Percentiles rank a stretch among this genome's conserved stretches.
phyloP scores from a whole-genome alignment of 805 yeast genomes.

The Candida berthetii region DNA sequence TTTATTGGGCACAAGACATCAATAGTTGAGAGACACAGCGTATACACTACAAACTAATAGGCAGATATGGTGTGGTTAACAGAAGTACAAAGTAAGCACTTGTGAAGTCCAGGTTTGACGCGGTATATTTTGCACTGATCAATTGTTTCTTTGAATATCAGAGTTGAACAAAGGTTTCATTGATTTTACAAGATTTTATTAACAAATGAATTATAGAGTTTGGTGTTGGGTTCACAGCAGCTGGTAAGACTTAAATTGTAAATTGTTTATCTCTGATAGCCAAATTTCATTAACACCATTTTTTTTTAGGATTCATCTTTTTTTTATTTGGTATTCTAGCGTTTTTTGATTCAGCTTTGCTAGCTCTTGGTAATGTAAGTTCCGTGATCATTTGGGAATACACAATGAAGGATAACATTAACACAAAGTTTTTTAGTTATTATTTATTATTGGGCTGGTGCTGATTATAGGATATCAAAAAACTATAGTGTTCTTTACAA shows the following conservation, averaged over 20 bases:
- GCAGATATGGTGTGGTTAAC: slow-evolving; percentile 54
- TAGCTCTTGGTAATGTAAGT: slow-evolving; percentile 83
- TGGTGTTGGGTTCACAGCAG: slow-evolving; percentile 90
- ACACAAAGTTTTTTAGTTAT: slow-evolving; percentile 7
- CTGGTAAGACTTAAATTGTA: slow-evolving; percentile 31
- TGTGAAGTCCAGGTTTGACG: no score
- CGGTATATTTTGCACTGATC: no score
- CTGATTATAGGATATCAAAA: slow-evolving; percentile 85
- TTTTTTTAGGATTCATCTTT: slow-evolving; percentile 47
- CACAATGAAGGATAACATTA: neutral
- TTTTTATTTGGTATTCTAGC: slow-evolving; percentile 79
- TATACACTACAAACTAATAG: neutral
- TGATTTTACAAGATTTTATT: no score
- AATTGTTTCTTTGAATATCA: no score
- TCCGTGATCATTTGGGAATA: neutral
- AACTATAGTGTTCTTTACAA: slow-evolving; percentile 74
- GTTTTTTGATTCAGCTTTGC: slow-evolving; percentile 80
- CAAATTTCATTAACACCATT: no score
- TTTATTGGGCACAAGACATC: neutral
- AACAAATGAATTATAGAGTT: slow-evolving; percentile 44
- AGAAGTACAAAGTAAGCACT: slow-evolving; percentile 60
- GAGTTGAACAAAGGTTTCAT: no score
- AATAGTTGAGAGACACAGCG: neutral
- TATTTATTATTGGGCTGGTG: slow-evolving; percentile 58
- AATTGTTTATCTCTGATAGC: neutral